These are phyloP conservation scores for Wickerhamiella nectarea DNA, from an alignment of 805 yeast species.

Conservation along the genomic window DNA sequence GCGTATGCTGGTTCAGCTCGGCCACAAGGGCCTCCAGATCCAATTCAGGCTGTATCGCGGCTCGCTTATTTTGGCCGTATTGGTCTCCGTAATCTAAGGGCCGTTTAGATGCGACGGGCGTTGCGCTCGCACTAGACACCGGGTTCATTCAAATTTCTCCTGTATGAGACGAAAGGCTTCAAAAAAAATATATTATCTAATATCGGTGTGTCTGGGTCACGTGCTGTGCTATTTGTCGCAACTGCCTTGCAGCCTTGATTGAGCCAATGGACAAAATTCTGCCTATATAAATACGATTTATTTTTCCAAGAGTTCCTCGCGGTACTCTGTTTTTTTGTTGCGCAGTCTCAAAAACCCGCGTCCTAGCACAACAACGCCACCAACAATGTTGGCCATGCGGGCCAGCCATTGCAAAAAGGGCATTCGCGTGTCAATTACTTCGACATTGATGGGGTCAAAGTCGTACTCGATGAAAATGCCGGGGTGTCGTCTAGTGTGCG, in stretches of 20 bases:
- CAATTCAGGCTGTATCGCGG: constrained; percentile 11
- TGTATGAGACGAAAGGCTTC: background rate
- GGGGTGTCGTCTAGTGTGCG: constrained; percentile 31
- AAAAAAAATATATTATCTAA: too few species aligned
- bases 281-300: too few species aligned
- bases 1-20: constrained; percentile 19
- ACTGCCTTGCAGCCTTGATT: too few species aligned
- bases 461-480: constrained; percentile 77
- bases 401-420: constrained; percentile 67
- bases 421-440: constrained; percentile 56
- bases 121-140: constrained; percentile 1
- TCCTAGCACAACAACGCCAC: constrained; percentile 44
- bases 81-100: constrained; percentile 4
- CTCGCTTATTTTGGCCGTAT: constrained; percentile 1
- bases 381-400: constrained; percentile 64
- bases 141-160: background rate
- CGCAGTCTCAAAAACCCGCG: constrained; percentile 1
- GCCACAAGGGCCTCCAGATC: constrained; percentile 21
- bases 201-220: too few species aligned
- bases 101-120: constrained; percentile 1
- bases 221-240: too few species aligned
- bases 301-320: constrained; percentile 1
- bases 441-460: constrained; percentile 72
- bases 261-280: too few species aligned
- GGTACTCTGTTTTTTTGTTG: background rate